A percentile compares a stretch with the other conserved stretches of the same genome.
Conservation (phyloP, 306 rosid genomes). For the Prunus mira region DNA sequence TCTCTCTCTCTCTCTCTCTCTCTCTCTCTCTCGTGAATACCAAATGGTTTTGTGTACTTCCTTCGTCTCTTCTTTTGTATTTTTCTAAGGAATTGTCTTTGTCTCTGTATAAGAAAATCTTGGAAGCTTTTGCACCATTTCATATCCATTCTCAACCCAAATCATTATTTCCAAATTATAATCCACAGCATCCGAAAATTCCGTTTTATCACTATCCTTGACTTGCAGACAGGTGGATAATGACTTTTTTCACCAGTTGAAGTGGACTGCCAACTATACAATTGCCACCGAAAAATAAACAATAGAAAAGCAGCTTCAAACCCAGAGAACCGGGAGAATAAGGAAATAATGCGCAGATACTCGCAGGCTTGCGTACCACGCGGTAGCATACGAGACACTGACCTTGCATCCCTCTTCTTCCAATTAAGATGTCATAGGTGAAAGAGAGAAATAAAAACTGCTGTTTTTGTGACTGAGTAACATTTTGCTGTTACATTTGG, state of each 20-base stretch:
- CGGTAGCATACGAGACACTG: too few species aligned
- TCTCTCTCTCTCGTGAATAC: conserved; percentile 44
- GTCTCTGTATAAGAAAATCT: conserved; percentile 33
- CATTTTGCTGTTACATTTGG: conserved; percentile 23
- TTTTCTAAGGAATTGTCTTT: conserved; percentile 41
- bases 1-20: conserved; percentile 12
- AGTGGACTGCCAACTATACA: neutral
- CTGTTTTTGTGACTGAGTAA: conserved; percentile 11
- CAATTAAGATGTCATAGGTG: neutral
- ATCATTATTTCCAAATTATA: neutral
- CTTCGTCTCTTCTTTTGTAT: conserved; percentile 45
- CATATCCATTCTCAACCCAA: neutral
- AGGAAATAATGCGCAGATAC: neutral
- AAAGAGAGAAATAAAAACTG: conserved; percentile 4
- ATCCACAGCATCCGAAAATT: neutral
- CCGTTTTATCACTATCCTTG: neutral
- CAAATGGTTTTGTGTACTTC: conserved; percentile 28
- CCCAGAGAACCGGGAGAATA: neutral
- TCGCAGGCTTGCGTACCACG: neutral
- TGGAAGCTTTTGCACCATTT: conserved; percentile 34
- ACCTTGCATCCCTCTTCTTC: too few species aligned
- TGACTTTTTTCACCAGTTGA: conserved; percentile 3
- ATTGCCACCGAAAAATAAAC: neutral
- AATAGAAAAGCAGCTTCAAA: neutral
- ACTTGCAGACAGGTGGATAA: conserved; percentile 3